These are phyloP conservation scores for Paspalum notatum DNA, from an alignment of 176 grass and related monocot species.

Conservation along the genomic window DNA sequence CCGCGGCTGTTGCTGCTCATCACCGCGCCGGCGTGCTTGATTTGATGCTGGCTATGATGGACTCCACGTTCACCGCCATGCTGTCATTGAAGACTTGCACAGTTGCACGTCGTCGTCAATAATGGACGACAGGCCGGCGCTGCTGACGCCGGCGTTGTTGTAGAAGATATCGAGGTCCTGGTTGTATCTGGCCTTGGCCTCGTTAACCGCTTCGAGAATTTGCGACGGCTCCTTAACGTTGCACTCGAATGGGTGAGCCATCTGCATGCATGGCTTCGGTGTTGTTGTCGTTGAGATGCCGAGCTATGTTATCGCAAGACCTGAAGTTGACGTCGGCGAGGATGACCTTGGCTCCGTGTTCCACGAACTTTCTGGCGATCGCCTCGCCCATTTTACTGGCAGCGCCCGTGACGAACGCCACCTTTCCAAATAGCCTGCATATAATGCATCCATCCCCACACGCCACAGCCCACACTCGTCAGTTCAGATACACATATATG, in stretches of 20 bases:
- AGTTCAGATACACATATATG: too few species aligned
- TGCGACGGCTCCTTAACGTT: background rate
- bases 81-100: conserved; percentile 50
- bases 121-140: background rate
- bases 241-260: background rate
- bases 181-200: background rate
- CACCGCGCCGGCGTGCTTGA: conserved; percentile 23
- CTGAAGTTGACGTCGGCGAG: background rate
- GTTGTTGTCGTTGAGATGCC: background rate
- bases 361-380: background rate
- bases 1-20: background rate
- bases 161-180: background rate
- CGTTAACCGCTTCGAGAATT: background rate
- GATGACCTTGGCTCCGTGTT: background rate
- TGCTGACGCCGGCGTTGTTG: background rate
- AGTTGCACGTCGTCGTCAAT: too few species aligned
- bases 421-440: background rate
- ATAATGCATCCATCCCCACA: too few species aligned
- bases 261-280: background rate
- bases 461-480: too few species aligned
- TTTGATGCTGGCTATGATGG: conserved; percentile 10
- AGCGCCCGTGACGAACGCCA: background rate
- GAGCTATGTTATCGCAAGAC: background rate
- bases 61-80: conserved; percentile 56
- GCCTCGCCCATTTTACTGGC: background rate